Conservation (phyloP, 2,329 filamentous ascomycete genomes). For the Neofusicoccum parvum region DNA sequence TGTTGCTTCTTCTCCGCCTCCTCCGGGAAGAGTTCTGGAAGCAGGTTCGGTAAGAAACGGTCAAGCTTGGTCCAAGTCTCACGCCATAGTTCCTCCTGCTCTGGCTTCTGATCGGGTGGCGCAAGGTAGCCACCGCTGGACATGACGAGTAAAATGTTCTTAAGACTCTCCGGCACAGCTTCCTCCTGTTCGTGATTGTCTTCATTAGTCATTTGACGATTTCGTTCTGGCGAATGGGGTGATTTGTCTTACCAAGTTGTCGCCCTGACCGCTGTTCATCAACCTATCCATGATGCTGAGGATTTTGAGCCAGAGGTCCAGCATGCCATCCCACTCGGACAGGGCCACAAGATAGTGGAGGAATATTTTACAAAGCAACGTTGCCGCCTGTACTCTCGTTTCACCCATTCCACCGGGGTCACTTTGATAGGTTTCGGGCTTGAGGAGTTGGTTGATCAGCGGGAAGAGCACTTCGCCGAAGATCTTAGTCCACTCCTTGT, state of each 20-base stretch:
- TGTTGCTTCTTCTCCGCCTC: conserved; percentile 29
- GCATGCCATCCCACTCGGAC: conserved; percentile 82
- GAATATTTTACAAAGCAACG: conserved; percentile 91
- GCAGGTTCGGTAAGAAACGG: conserved; percentile 61
- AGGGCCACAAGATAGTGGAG: conserved; percentile 87
- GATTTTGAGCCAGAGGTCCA: conserved; percentile 89
- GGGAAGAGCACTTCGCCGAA: conserved; percentile 94
- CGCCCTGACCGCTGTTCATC: conserved; percentile 92
- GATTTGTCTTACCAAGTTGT: conserved; percentile 71
- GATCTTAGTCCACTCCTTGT: conserved; percentile 92
- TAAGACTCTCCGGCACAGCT: conserved; percentile 90
- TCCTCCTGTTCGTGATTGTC: conserved; percentile 66
- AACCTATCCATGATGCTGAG: conserved; percentile 93
- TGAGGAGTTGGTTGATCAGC: conserved; percentile 80
- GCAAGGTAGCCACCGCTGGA: conserved; percentile 83
- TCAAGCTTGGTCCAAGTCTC: conserved; percentile 64
- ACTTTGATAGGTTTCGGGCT: conserved; percentile 90
- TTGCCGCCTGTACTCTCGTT: conserved; percentile 88
- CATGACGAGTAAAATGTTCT: conserved; percentile 97
- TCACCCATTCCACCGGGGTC: conserved; percentile 94
- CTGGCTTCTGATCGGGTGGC: conserved; percentile 59
- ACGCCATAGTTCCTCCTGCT: conserved; percentile 59
- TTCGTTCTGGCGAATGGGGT: neutral
- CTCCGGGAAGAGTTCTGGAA: conserved; percentile 61
- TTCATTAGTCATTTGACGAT: neutral